phyloP scores from a whole-genome alignment of 345 rosid genomes.

The Stellera chamaejasme region DNA sequence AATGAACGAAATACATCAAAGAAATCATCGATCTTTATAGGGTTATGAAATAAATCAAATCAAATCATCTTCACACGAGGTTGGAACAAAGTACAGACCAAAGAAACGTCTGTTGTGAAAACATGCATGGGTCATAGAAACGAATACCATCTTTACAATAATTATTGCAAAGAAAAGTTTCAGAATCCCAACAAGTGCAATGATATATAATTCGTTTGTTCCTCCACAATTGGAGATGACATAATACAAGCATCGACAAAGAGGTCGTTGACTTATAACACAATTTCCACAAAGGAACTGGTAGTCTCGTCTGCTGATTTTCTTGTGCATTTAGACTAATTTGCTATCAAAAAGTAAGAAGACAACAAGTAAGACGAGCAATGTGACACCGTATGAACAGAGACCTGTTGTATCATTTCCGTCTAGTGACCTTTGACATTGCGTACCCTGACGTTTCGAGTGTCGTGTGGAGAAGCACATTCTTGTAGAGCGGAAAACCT shows the following conservation, averaged over 20 bases:
- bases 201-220: neutral
- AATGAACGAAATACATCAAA: too few relatives aligned
- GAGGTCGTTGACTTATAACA: neutral
- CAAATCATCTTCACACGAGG: neutral
- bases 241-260: neutral
- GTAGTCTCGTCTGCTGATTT: conserved; percentile 17
- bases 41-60: neutral
- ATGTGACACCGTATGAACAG: conserved; percentile 87
- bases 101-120: neutral
- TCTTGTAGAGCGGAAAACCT: conserved; percentile 57
- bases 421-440: conserved; percentile 60
- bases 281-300: neutral
- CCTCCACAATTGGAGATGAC: neutral
- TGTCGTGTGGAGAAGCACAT: conserved; percentile 56
- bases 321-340: conserved; percentile 45
- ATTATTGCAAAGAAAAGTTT: neutral
- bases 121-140: neutral
- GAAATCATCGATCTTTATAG: neutral
- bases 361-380: conserved; percentile 49
- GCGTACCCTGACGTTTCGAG: conserved; percentile 72
- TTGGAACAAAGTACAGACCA: neutral
- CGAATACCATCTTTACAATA: neutral
- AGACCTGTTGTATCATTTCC: conserved; percentile 56
- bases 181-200: neutral
- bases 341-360: conserved; percentile 53